Evolutionary conservation across 495 filamentous ascomycete genomes (phyloP).

Genomic region (Chaetomium cochliodes): DNA sequence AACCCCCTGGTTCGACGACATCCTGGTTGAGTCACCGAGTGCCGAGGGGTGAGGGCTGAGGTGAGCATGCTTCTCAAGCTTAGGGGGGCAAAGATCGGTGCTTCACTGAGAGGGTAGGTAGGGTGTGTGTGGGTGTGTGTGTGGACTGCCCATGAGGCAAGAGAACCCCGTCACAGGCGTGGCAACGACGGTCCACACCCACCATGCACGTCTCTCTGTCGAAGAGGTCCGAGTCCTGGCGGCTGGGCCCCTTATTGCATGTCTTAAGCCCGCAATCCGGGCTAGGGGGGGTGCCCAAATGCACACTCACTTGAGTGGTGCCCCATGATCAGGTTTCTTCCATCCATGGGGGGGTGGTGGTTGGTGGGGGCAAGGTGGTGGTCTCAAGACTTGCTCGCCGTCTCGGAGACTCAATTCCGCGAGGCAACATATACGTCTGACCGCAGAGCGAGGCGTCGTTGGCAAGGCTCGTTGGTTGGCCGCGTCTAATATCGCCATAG

Average conservation of each 20-base stretch:
- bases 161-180: not conserved
- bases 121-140: too few relatives aligned
- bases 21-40: not conserved
- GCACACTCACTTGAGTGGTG: conserved; percentile 12
- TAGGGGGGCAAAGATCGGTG: not conserved
- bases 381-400: not conserved
- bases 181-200: conserved; percentile 3
- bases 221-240: conserved; percentile 11
- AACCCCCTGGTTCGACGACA: not conserved
- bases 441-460: conserved; percentile 11
- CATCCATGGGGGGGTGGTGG: not conserved
- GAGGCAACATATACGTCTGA: not conserved
- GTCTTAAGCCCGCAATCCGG: conserved; percentile 23
- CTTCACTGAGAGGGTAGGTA: not conserved
- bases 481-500: conserved; percentile 23
- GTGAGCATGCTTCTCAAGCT: not conserved
- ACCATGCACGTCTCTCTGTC: conserved; percentile 15
- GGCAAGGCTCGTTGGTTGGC: conserved; percentile 5
- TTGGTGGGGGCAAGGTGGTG: not conserved
- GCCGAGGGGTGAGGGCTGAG: not conserved
- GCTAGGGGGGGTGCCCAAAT: not conserved
- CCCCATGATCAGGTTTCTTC: conserved; percentile 21
- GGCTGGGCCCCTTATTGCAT: conserved; percentile 26
- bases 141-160: not conserved
- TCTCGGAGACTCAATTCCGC: not conserved